Base-by-base conservation (phyloP, 345 rosid species). In the Corchorus capsularis region DNA sequence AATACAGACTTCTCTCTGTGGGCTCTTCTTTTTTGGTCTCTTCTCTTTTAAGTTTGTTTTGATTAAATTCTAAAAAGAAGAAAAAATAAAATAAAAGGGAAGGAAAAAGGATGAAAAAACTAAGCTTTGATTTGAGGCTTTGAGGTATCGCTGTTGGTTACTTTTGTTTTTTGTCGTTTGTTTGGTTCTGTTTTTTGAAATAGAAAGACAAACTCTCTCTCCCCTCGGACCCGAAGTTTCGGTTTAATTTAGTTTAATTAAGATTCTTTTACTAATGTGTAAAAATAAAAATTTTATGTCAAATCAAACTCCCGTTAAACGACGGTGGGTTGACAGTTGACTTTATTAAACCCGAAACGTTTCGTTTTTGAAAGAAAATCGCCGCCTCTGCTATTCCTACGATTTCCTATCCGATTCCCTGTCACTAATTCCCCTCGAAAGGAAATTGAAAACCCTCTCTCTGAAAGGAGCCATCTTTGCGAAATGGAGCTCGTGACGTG, bases 141-240 rank as follows among this genome's bases (percentile, higher is more conserved):
- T 65, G 19, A 35, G 49, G 57, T 32, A 17, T 32, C 19, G 59
- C 59, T 50, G 59, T 69, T 50, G 72, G 39, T 16, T 60, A 20
- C 43, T 16, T 62, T 5, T 39, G 65, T 57, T 47, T 8, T n/a
- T 27, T 20, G 4, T 62, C 35, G 32, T 49, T 70, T 61, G 71
- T 70, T 64, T 6, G 27, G 16, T 73, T 66, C 53, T 61, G 60
- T 54, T 52, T 63, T 74, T 72, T 71, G 50, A 61, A 71, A 64
- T 72, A 55, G 73, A 78, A 53, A 19, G 50, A 56, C 35, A 72
- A 73, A 62, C 72, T 32, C 50, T 41, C 47, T 1, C 15, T 16
- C 14, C 50, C 76, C 49, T 45, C 84, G 72, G 84, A 84, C 79
- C 34, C 67, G 59, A 83, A 60, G 65, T 6, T 64, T 6, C 16